phyloP scores from a whole-genome alignment of 169 alveolate species.

The Eimeria brunetti region DNA sequence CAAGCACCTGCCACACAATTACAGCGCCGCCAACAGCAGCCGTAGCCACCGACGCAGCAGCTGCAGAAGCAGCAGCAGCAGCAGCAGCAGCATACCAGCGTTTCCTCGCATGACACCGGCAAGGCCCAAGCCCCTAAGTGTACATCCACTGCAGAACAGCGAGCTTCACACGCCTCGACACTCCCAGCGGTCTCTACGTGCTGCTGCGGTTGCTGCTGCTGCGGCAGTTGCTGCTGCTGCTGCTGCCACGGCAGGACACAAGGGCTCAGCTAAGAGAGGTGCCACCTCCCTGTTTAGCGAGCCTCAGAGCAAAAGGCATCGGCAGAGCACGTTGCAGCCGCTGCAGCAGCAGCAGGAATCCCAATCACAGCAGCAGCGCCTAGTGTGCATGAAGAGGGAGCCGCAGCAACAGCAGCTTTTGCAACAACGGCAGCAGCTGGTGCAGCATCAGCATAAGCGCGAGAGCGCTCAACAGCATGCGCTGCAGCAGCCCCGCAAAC shows the following conservation, averaged over 20 bases:
- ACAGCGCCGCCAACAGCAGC: conserved; percentile 22
- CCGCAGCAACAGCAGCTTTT: conserved; percentile 43
- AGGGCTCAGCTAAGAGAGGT: neutral
- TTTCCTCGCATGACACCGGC: neutral
- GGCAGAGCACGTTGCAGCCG: neutral
- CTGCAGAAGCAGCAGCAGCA: conserved; percentile 42
- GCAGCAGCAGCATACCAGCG: conserved; percentile 32
- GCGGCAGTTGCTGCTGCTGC: conserved; percentile 52
- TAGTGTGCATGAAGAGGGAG: neutral
- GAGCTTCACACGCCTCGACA: conserved; percentile 34
- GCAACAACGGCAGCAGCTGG: neutral
- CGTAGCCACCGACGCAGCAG: conserved; percentile 19
- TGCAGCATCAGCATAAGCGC: conserved; percentile 36
- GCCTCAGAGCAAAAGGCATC: conserved; percentile 25
- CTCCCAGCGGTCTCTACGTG: conserved; percentile 20
- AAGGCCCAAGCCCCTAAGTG: neutral
- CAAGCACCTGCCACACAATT: neutral
- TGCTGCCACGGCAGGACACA: conserved; percentile 42
- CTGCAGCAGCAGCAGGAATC: conserved; percentile 15
- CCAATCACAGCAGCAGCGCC: conserved; percentile 28
- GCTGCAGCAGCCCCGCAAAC: conserved; percentile 45
- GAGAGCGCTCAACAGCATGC: neutral
- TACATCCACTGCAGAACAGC: conserved; percentile 3
- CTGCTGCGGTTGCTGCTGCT: conserved; percentile 47
- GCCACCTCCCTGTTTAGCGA: neutral